Percentiles rank a stretch among this genome's conserved stretches.
Evolutionary conservation across 1,139 yeast species (phyloP).

Genomic region (Yamadazyma atmosphaerica): DNA sequence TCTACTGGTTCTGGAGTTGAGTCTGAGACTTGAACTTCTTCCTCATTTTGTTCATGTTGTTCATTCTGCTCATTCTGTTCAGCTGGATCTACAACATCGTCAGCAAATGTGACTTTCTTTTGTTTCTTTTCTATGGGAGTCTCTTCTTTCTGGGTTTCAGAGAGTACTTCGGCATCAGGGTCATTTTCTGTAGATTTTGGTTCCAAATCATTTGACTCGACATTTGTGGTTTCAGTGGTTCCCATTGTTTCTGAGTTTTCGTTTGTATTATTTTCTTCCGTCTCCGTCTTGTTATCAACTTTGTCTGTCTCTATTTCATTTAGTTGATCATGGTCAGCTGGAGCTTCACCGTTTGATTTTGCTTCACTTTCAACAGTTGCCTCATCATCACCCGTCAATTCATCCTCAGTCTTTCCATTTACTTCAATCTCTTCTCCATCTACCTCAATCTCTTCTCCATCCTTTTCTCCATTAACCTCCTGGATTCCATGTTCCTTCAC

Average conservation of each 20-base stretch:
- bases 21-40: conserved; percentile 5
- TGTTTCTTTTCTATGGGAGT: conserved; percentile 8
- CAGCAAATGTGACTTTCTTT: conserved; percentile 33
- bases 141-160: conserved; percentile 3
- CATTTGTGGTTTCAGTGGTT: too few relatives aligned
- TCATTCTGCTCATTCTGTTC: conserved; percentile 13
- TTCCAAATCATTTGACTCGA: too few relatives aligned
- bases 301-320: not conserved
- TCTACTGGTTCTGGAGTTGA: conserved; percentile 11
- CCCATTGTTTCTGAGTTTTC: not conserved
- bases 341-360: not conserved
- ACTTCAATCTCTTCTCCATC: conserved; percentile 1
- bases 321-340: not conserved
- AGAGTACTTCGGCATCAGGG: too few relatives aligned
- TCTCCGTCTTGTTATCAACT: not conserved
- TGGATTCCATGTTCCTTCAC: conserved; percentile 32
- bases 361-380: not conserved
- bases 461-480: conserved; percentile 5
- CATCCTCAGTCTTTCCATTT: too few relatives aligned
- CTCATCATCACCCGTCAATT: too few relatives aligned
- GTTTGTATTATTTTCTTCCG: not conserved
- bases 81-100: conserved; percentile 18
- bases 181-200: too few relatives aligned
- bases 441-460: not conserved
- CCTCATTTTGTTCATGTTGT: conserved; percentile 6